These are phyloP conservation scores for Limnanthes douglasii DNA, from an alignment of 345 rosid species.

Conservation along the genomic window DNA sequence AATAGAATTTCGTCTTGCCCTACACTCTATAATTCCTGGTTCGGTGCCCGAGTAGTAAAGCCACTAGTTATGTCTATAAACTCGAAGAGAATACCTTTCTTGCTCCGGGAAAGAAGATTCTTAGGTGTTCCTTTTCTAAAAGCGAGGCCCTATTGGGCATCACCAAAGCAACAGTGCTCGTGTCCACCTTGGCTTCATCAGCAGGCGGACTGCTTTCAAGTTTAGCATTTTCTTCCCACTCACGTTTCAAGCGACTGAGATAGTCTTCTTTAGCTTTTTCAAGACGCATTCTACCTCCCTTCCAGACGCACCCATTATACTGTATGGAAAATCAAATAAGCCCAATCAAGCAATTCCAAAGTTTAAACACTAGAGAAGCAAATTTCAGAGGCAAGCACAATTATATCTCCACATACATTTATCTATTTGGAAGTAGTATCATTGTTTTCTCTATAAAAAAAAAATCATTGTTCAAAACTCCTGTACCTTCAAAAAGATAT, in stretches of 20 bases:
- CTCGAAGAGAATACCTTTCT: constrained; percentile 46
- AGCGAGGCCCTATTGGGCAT: constrained; percentile 8
- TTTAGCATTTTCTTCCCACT: constrained; percentile 43
- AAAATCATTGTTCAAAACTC: too few relatives aligned
- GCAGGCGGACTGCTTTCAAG: not conserved
- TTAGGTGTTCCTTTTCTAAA: constrained; percentile 23
- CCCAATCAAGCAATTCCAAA: not conserved
- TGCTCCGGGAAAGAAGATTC: constrained; percentile 55
- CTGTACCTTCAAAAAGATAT: too few relatives aligned
- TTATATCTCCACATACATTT: too few relatives aligned
- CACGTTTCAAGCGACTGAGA: constrained; percentile 45
- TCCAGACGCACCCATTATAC: constrained; percentile 93
- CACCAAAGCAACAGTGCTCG: constrained; percentile 6
- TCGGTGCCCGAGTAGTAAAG: not conserved
- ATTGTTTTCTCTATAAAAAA: too few relatives aligned
- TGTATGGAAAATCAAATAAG: constrained; percentile 7
- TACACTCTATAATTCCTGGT: too few relatives aligned
- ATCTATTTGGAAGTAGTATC: too few relatives aligned
- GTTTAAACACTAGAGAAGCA: not conserved
- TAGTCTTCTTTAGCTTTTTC: constrained; percentile 87
- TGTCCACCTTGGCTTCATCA: constrained; percentile 6
- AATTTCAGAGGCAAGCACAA: too few relatives aligned
- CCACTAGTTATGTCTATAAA: not conserved
- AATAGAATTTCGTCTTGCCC: too few relatives aligned
- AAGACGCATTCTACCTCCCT: constrained; percentile 68